Conservation (phyloP, 306 rosid genomes). For the Vigna reflexopilosa region DNA sequence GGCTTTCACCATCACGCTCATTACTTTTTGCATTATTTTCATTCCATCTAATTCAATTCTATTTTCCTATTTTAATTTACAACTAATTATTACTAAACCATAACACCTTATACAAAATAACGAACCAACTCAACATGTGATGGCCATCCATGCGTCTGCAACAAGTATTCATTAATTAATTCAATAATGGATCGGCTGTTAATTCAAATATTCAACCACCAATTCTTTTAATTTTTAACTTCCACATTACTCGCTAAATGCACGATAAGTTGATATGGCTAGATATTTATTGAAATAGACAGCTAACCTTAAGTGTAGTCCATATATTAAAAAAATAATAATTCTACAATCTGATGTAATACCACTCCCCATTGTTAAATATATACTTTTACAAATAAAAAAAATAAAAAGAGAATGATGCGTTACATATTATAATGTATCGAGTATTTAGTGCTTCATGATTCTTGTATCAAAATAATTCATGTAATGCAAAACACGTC, state of each 20-base stretch:
- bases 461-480: not conserved
- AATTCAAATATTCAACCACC: no score
- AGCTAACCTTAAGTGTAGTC: not conserved
- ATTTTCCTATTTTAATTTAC: not conserved
- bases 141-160: not conserved
- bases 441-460: not conserved
- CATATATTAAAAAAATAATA: no score
- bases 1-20: conserved; percentile 30
- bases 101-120: no score
- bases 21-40: not conserved
- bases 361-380: not conserved
- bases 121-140: not conserved
- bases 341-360: not conserved
- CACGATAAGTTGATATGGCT: not conserved
- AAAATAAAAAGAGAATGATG: not conserved
- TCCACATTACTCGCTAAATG: not conserved
- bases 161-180: conserved; percentile 26
- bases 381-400: not conserved
- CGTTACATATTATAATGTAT: not conserved
- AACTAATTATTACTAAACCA: no score
- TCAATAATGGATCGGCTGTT: no score
- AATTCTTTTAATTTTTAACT: no score
- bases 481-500: not conserved
- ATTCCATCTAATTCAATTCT: not conserved
- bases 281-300: not conserved